These are phyloP conservation scores for Crithidia fasciculata DNA, from an alignment of 208 protist species.

Conservation along the genomic window DNA sequence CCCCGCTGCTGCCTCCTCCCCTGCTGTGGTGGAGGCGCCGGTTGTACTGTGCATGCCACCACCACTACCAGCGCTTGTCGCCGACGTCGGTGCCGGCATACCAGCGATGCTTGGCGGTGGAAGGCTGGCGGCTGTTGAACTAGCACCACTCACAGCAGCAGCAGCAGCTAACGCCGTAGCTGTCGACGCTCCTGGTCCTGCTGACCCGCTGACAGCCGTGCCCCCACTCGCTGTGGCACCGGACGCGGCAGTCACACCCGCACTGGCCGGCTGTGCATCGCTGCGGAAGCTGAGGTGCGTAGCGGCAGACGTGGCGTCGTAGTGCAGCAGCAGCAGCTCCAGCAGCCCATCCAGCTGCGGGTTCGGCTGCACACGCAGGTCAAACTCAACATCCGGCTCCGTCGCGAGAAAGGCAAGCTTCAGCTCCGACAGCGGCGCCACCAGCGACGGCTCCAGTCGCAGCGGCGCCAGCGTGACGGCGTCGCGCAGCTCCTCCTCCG, in stretches of 20 bases:
- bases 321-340: conserved; percentile 75
- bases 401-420: conserved; percentile 67
- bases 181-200: background rate
- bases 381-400: conserved; percentile 66
- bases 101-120: background rate
- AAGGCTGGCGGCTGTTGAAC: conserved; percentile 3
- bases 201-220: too few relatives aligned
- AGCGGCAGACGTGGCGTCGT: conserved; percentile 68
- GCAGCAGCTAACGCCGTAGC: background rate
- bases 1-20: too few relatives aligned
- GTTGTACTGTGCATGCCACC: too few relatives aligned
- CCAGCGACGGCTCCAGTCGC: conserved; percentile 45
- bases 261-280: conserved; percentile 11
- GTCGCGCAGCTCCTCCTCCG: conserved; percentile 49
- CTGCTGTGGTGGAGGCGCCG: too few relatives aligned
- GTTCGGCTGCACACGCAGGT: conserved; percentile 53
- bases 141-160: background rate
- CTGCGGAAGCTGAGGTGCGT: conserved; percentile 61
- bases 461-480: conserved; percentile 66
- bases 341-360: conserved; percentile 73
- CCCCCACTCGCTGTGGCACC: background rate
- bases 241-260: background rate
- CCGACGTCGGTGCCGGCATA: background rate
- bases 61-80: background rate
- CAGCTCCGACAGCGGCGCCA: conserved; percentile 62